Conservation (phyloP, 176 grass and related monocot species). For the Triticum monococcum region DNA sequence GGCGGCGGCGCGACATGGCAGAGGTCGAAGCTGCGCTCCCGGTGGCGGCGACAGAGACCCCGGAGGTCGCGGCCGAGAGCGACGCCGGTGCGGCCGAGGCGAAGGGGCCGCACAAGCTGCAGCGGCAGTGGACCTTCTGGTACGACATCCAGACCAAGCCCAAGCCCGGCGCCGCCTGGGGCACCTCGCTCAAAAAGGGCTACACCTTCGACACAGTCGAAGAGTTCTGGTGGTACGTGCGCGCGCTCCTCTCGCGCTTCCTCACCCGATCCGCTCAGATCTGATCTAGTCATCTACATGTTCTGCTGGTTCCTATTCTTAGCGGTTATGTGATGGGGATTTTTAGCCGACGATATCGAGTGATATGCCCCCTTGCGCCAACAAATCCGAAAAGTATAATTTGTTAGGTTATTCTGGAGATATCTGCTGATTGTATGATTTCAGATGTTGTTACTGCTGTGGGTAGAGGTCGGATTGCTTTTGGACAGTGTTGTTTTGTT, state of each 20-base stretch:
- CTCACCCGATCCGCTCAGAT: conserved; percentile 25
- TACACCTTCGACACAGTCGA: conserved; percentile 98
- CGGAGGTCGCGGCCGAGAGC: conserved; percentile 14
- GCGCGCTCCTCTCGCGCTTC: too few species aligned
- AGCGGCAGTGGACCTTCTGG: conserved; percentile 97
- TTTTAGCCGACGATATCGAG: not conserved
- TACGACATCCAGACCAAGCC: conserved; percentile 90
- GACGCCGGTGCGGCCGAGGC: not conserved
- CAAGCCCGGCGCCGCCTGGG: conserved; percentile 95
- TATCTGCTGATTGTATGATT: not conserved
- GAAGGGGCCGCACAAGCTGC: conserved; percentile 63
- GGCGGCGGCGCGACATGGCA: conserved; percentile 57
- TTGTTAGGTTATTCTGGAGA: not conserved
- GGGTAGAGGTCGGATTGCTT: not conserved
- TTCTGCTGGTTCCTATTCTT: not conserved
- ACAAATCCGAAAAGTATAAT: not conserved
- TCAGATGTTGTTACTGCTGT: not conserved
- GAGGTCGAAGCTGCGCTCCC: conserved; percentile 27
- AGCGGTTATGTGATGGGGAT: not conserved
- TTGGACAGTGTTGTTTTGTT: not conserved
- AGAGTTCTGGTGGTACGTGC: conserved; percentile 87
- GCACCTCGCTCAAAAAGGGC: conserved; percentile 73
- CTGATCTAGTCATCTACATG: conserved; percentile 30
- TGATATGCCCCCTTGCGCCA: not conserved
- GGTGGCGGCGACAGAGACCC: not conserved